phyloP scores from a whole-genome alignment of 2,329 filamentous ascomycete genomes.

The Aspergillus oerlinghausenensis region DNA sequence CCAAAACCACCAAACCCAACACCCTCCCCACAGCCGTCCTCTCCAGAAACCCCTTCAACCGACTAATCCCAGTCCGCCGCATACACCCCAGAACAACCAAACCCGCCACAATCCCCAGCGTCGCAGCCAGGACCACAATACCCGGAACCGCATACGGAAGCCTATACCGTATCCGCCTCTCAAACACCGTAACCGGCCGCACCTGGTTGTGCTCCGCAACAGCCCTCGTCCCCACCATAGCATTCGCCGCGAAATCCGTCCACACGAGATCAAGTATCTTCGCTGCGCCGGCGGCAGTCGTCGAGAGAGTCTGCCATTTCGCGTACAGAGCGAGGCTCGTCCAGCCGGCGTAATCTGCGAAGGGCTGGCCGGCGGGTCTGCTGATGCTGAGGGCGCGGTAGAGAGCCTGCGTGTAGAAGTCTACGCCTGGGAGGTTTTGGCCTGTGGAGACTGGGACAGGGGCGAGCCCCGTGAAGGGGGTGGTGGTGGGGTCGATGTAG shows the following conservation, averaged over 20 bases:
- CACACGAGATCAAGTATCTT: slow-evolving; percentile 43
- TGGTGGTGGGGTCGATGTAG: slow-evolving; percentile 2
- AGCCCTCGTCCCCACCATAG: slow-evolving; percentile 37
- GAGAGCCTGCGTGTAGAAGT: slow-evolving; percentile 28
- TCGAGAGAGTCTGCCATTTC: slow-evolving; percentile 38
- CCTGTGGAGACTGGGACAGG: slow-evolving; percentile 8
- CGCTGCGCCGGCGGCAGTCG: slow-evolving; percentile 19
- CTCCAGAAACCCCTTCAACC: not conserved
- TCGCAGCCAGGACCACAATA: slow-evolving; percentile 11
- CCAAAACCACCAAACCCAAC: not conserved
- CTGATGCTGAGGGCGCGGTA: slow-evolving; percentile 13
- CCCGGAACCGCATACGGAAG: slow-evolving; percentile 33
- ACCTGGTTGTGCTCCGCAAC: not conserved
- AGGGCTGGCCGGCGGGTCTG: not conserved
- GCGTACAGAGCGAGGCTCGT: slow-evolving; percentile 39
- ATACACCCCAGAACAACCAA: not conserved
- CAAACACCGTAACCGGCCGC: slow-evolving; percentile 22
- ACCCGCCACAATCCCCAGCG: not conserved
- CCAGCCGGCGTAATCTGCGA: slow-evolving; percentile 32
- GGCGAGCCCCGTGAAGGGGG: not conserved
- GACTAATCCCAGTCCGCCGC: not conserved
- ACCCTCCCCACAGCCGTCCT: not conserved
- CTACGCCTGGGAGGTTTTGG: slow-evolving; percentile 32
- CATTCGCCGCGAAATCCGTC: slow-evolving; percentile 43
- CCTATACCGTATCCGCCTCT: slow-evolving; percentile 29